A percentile compares a stretch with the other conserved stretches of the same genome.
These are phyloP conservation scores for Penicillium sp. DNA, from an alignment of 2,329 filamentous ascomycete species.

Conservation along the genomic window DNA sequence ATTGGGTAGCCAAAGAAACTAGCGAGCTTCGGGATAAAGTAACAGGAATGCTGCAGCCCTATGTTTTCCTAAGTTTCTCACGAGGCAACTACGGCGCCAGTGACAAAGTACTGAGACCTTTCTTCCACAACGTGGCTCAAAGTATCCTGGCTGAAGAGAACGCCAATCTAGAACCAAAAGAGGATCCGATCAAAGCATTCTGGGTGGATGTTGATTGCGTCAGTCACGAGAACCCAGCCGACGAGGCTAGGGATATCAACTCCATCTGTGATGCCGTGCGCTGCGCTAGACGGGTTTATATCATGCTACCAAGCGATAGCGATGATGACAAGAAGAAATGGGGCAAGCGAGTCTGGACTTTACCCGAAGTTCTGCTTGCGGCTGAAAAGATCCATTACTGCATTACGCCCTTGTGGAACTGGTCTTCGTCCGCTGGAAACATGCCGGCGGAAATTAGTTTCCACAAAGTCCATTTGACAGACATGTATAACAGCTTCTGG, in stretches of 20 bases:
- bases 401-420: background rate
- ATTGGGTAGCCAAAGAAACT: slow-evolving; percentile 10
- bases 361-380: slow-evolving; percentile 14
- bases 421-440: background rate
- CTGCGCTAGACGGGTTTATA: slow-evolving; percentile 13
- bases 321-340: slow-evolving; percentile 4
- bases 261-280: slow-evolving; percentile 19
- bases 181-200: slow-evolving; percentile 9
- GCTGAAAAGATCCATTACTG: slow-evolving; percentile 11
- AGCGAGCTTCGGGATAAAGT: slow-evolving; percentile 10
- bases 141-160: slow-evolving; percentile 9
- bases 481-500: slow-evolving; percentile 20
- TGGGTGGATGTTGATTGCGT: slow-evolving; percentile 18
- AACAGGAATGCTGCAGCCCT: slow-evolving; percentile 12
- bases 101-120: slow-evolving; percentile 1
- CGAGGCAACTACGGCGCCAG: slow-evolving; percentile 7
- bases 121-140: slow-evolving; percentile 5
- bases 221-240: background rate
- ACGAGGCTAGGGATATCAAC: slow-evolving; percentile 12
- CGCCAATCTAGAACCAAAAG: background rate
- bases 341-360: slow-evolving; percentile 13
- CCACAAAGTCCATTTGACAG: slow-evolving; percentile 5
- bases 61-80: slow-evolving; percentile 20
- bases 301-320: slow-evolving; percentile 10
- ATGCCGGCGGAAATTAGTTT: background rate